Conservation (phyloP, 148 eudicot species). For the Vaccinium darrowii region DNA sequence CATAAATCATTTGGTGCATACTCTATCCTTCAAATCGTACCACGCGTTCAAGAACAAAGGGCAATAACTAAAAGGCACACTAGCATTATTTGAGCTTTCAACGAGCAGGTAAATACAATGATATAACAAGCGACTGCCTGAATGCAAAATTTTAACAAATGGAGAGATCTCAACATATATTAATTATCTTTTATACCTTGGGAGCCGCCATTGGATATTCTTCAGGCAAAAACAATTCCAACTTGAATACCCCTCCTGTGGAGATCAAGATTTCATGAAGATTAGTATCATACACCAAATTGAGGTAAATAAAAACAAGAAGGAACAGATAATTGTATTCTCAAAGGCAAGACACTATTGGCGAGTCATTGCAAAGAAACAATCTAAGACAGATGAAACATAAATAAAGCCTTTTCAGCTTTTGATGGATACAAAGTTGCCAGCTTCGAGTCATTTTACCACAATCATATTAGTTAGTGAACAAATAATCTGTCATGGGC, state of each 20-base stretch:
- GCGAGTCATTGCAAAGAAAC: neutral
- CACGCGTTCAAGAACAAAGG: neutral
- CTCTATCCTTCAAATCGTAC: neutral
- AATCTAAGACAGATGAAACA: neutral
- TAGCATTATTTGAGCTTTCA: neutral
- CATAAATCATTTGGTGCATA: neutral
- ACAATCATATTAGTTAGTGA: neutral
- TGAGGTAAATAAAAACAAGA: neutral
- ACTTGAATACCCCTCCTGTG: slow-evolving; percentile 93
- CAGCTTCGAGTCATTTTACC: neutral
- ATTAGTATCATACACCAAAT: neutral
- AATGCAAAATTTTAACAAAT: neutral
- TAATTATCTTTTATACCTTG: slow-evolving; percentile 62
- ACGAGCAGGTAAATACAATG: neutral
- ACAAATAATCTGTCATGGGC: neutral
- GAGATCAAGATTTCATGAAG: neutral
- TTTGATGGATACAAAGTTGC: neutral
- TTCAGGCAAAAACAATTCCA: slow-evolving; percentile 94
- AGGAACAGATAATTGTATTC: neutral
- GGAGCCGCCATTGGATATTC: slow-evolving; percentile 99
- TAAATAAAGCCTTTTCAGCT: neutral
- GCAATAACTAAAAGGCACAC: neutral
- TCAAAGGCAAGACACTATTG: neutral
- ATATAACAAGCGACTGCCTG: neutral
- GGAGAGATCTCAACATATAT: neutral